Percentiles rank a stretch among this genome's conserved stretches.
These are phyloP conservation scores for Hericium coralloides DNA, from an alignment of 768 basidiomycete species.

Conservation along the genomic window DNA sequence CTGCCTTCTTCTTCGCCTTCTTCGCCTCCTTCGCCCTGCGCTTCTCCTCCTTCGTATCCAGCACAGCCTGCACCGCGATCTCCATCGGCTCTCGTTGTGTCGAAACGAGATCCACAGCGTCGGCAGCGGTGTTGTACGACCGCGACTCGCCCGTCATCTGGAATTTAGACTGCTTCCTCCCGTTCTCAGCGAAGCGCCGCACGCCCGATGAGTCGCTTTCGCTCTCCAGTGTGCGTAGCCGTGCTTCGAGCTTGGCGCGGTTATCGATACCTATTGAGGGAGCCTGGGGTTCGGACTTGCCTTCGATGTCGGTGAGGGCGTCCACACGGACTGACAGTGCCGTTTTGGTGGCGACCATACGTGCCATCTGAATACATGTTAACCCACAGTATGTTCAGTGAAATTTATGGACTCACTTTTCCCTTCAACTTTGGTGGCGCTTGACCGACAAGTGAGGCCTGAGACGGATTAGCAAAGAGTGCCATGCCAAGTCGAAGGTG, in stretches of 20 bases:
- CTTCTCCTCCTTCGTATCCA: constrained; percentile 87
- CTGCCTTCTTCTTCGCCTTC: constrained; percentile 53
- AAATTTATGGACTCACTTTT: constrained; percentile 44
- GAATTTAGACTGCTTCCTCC: constrained; percentile 68
- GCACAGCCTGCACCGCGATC: constrained; percentile 60
- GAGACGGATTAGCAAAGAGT: constrained; percentile 4
- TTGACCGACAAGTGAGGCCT: constrained; percentile 95
- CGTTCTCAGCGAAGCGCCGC: constrained; percentile 51
- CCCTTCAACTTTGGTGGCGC: constrained; percentile 98
- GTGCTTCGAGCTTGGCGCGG: constrained; percentile 91
- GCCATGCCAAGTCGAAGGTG: background rate
- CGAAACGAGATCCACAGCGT: constrained; percentile 74
- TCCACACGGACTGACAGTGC: constrained; percentile 97
- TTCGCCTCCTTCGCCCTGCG: constrained; percentile 71
- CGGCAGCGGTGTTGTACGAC: constrained; percentile 82
- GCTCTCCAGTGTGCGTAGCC: constrained; percentile 82
- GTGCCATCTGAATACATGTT: constrained; percentile 67
- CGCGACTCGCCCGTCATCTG: constrained; percentile 72
- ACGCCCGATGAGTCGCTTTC: constrained; percentile 67
- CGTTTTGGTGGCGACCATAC: constrained; percentile 99
- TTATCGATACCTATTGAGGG: constrained; percentile 89
- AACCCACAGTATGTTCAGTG: background rate
- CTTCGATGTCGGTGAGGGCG: constrained; percentile 86
- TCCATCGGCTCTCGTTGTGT: constrained; percentile 81
- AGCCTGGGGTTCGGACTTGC: constrained; percentile 75